Percentiles rank a stretch among this genome's conserved stretches.
Conservation (phyloP, 2,329 filamentous ascomycete genomes). For the Apiospora marii region DNA sequence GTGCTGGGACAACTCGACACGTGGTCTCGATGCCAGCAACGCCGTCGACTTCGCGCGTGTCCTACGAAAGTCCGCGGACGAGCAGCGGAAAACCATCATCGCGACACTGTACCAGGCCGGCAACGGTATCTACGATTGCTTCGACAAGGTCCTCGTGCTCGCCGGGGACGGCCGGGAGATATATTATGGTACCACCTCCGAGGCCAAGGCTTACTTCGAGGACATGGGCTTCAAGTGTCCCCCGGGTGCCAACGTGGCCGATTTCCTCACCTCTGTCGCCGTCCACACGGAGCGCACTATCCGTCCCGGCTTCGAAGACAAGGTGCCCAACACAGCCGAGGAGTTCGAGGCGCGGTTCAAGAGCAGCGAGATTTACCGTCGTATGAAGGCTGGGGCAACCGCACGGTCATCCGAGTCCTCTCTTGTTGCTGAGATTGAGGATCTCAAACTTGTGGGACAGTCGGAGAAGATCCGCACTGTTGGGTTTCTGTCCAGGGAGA, state of each 20-base stretch:
- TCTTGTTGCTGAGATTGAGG: constrained; percentile 51
- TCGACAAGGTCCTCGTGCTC: constrained; percentile 81
- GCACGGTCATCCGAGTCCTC: constrained; percentile 29
- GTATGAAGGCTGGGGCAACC: constrained; percentile 19
- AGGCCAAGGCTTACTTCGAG: constrained; percentile 71
- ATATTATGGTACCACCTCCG: constrained; percentile 68
- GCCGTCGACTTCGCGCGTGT: constrained; percentile 75
- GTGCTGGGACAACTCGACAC: constrained; percentile 78
- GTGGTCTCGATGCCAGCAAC: constrained; percentile 75
- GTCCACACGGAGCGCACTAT: constrained; percentile 69
- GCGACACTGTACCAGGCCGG: constrained; percentile 77
- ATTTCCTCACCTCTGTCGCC: constrained; percentile 74
- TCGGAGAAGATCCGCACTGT: constrained; percentile 36
- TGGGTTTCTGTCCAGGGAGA: constrained; percentile 29
- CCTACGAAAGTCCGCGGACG: constrained; percentile 71
- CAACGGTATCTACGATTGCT: constrained; percentile 70
- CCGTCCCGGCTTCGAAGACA: constrained; percentile 62
- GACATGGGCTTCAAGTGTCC: constrained; percentile 67
- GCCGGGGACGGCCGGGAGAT: constrained; percentile 69
- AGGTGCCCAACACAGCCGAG: constrained; percentile 66
- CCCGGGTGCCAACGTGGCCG: constrained; percentile 65
- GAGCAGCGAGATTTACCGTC: constrained; percentile 46
- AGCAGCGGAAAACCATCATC: constrained; percentile 70
- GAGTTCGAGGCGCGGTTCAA: constrained; percentile 61
- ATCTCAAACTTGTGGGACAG: constrained; percentile 44